Percentiles rank a stretch among this genome's conserved stretches.
Evolutionary conservation across 345 rosid species (phyloP).

Genomic region (Bruguiera gymnorhiza): DNA sequence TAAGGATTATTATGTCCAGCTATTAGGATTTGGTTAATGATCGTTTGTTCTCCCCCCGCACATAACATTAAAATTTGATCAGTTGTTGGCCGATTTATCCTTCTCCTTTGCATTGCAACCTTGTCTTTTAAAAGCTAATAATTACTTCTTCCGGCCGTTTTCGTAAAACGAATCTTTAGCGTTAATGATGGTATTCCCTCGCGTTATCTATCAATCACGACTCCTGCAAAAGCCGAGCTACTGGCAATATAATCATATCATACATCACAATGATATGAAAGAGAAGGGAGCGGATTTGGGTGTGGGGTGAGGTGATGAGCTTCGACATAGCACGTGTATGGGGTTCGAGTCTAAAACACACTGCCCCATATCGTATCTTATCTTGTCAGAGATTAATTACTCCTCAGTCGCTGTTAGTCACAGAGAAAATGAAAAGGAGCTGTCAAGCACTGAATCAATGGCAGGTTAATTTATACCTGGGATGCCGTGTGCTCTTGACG

Average conservation of each 20-base stretch:
- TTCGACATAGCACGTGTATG: no score
- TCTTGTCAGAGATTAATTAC: conserved; percentile 5
- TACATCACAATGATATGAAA: conserved; percentile 23
- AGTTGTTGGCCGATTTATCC: conserved; percentile 21
- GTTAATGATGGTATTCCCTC: conserved; percentile 19
- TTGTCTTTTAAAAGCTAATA: conserved; percentile 39
- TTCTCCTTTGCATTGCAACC: conserved; percentile 16
- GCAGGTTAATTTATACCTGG: conserved; percentile 49
- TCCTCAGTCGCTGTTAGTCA: background rate
- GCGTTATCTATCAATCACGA: conserved; percentile 11
- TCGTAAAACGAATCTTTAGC: background rate
- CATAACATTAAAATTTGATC: conserved; percentile 35
- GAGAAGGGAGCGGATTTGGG: background rate
- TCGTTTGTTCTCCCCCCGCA: conserved; percentile 18
- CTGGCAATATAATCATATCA: conserved; percentile 14
- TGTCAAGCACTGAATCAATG: background rate
- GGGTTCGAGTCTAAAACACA: conserved; percentile 1
- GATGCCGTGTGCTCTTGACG: conserved; percentile 95
- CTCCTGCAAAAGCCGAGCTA: conserved; percentile 29
- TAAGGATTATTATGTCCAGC: background rate
- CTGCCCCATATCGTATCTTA: conserved; percentile 9
- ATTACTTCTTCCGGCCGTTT: conserved; percentile 38
- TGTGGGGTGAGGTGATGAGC: background rate
- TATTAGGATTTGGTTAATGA: conserved; percentile 12
- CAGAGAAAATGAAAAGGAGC: conserved; percentile 1